Base-by-base conservation (phyloP, 2,329 filamentous ascomycete species). In the Huntiella moniliformis region DNA sequence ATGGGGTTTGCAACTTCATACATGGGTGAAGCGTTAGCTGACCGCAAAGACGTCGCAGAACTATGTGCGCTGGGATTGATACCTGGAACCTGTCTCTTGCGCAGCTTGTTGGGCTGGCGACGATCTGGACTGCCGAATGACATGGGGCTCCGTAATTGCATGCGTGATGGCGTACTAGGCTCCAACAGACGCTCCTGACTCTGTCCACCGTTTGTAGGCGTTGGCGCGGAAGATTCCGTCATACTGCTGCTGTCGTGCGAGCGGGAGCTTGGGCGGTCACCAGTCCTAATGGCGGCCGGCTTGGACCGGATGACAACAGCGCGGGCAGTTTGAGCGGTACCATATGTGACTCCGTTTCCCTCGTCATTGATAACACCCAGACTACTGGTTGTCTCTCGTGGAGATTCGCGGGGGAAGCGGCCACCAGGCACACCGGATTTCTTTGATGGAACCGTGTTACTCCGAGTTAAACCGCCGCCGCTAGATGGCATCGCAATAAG, bases 401-500 rank as follows among this genome's bases (percentile, higher is more conserved):
- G 42, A 41, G 52, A 50, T 53, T 58, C 44, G 53, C 61, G 60
- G 31, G 73, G 70, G 54, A 86, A 82, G n/a, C 81, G 72, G 4
- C 73, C 71, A 1, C 77, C 71, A 36, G 74, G 67, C 38, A 87
- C 61, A 6, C 74, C 76, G 0, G 85, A 91, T 58, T 82, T 80
- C 58, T 93, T 93, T 0, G 88, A 91, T 1, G 91, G 91, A 11
- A 96, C 70, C 3, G 91, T 98, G 58, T 96, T 96, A 63, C 88
- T 95, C 48, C 74, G 67, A 36, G 62, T 66, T 13, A 77, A 58
- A 31, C 42, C 47, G n/a, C 47, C 38, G 12, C 69, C 66, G 39
- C 75, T 67, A 1, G 70, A 70, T 1, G 79, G 70, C 1, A 72
- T 70, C 18, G 68, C 60, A 3, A 63, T 63, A 46, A 70, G 60